Evolutionary conservation across 108 stramenopile species (phyloP), one percentile per base, ranked within the genome.

Genomic region (Cyclotella cryptica): DNA sequence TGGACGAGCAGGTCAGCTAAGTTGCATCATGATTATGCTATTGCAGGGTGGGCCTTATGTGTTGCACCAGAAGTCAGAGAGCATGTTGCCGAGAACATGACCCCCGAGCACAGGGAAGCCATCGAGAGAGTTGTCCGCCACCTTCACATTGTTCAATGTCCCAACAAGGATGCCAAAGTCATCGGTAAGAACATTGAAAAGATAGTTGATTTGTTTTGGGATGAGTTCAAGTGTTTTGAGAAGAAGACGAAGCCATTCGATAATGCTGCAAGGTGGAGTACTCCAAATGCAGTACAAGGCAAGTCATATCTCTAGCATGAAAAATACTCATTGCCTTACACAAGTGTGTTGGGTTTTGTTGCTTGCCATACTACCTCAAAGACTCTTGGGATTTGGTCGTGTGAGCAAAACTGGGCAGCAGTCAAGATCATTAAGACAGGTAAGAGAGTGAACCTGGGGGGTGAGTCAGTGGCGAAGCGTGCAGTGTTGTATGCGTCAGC

Each of bases 281-380:
- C 27, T 5, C 3, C 18, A 29, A 51, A 53, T 39, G 26, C 8
- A 22, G 10, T 30, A 2, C 12, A 39, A 1, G 52, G 49, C 2
- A 13, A 27, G 9, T 52, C 51, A 15, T 13, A 6, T n/a, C 13
- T 53, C 15, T 53, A 30, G 68, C 68, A 69, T 54, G 28, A 69
- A 15, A 69, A 69, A 27, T 53, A 69, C 52, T 53, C 51, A 18
- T 15, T 17, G 21, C 68, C 26, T 39, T 53, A 69, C 18, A 69
- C 51, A 30, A 13, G 28, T 24, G 51, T 53, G 43, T 53, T 69
- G 28, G 68, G 51, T 3, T 39, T 29, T 18, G 12, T 69, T 14
- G 68, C 29, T 1, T 53, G 49, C 21, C 27, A 27, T 19, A 2
- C 18, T 6, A 35, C 51, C 7, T 39, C 51, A 22, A 69, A 53